Evolutionary conservation across 768 basidiomycete species (phyloP).

Genomic region (Dictyophora rubrovolvata): DNA sequence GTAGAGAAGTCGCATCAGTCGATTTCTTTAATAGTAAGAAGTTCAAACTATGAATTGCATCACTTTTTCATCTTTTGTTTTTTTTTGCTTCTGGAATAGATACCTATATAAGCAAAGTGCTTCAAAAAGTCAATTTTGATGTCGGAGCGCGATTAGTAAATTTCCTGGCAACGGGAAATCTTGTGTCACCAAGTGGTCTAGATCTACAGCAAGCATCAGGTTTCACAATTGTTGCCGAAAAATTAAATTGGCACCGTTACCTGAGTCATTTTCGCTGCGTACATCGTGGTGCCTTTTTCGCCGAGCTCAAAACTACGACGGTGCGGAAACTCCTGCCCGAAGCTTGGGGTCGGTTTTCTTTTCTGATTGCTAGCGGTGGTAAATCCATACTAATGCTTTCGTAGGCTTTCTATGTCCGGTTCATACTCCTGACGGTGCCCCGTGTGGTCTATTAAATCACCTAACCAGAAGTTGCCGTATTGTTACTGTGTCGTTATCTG

Average conservation of each 20-base stretch:
- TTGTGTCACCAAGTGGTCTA: constrained; percentile 88
- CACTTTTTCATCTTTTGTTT: neutral
- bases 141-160: constrained; percentile 83
- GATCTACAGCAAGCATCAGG: constrained; percentile 96
- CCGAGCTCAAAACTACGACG: constrained; percentile 94
- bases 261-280: constrained; percentile 98
- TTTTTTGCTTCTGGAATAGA: constrained; percentile 33
- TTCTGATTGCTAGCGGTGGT: neutral
- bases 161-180: constrained; percentile 95
- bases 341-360: constrained; percentile 71
- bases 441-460: constrained; percentile 96
- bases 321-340: constrained; percentile 95
- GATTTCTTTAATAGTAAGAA: constrained; percentile 82
- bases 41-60: neutral
- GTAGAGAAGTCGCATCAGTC: constrained; percentile 60
- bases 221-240: constrained; percentile 99
- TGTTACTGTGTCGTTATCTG: constrained; percentile 63
- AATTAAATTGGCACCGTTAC: constrained; percentile 97
- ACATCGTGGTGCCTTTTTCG: constrained; percentile 98
- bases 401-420: constrained; percentile 95
- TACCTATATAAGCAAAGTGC: constrained; percentile 67
- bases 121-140: constrained; percentile 79
- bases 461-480: constrained; percentile 90
- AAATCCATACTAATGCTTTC: constrained; percentile 9
- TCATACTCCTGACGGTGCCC: constrained; percentile 96